phyloP scores from a whole-genome alignment of 2,329 filamentous ascomycete genomes.

The Alternaria solani region DNA sequence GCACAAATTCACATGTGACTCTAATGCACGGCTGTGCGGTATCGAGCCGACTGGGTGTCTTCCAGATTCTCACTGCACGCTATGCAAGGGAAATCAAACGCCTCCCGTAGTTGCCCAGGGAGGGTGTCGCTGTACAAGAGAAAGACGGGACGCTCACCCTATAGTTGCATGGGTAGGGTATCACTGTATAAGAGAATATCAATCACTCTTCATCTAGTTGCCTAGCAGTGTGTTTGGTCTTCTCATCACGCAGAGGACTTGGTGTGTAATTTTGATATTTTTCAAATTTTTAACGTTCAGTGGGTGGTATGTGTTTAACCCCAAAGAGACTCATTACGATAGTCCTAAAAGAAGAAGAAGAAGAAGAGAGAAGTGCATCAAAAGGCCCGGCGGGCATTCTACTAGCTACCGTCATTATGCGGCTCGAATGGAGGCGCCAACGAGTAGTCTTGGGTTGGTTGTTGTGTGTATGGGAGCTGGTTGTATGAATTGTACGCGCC shows the following conservation, averaged over 20 bases:
- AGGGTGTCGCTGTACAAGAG: too few relatives aligned
- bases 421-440: neutral
- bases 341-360: neutral
- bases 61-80: neutral
- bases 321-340: neutral
- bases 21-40: neutral
- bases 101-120: too few relatives aligned
- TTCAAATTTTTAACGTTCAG: neutral
- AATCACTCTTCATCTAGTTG: too few relatives aligned
- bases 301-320: neutral
- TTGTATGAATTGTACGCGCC: neutral
- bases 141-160: too few relatives aligned
- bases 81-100: too few relatives aligned
- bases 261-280: neutral
- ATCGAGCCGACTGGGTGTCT: constrained; percentile 1
- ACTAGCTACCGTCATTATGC: neutral
- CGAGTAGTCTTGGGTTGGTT: neutral
- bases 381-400: neutral
- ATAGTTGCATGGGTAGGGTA: too few relatives aligned
- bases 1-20: neutral
- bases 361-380: neutral
- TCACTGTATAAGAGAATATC: too few relatives aligned
- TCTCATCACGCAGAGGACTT: neutral
- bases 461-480: neutral
- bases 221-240: too few relatives aligned